phyloP scores from a whole-genome alignment of 2,329 filamentous ascomycete species.

The Ophiosphaerella narmari region DNA sequence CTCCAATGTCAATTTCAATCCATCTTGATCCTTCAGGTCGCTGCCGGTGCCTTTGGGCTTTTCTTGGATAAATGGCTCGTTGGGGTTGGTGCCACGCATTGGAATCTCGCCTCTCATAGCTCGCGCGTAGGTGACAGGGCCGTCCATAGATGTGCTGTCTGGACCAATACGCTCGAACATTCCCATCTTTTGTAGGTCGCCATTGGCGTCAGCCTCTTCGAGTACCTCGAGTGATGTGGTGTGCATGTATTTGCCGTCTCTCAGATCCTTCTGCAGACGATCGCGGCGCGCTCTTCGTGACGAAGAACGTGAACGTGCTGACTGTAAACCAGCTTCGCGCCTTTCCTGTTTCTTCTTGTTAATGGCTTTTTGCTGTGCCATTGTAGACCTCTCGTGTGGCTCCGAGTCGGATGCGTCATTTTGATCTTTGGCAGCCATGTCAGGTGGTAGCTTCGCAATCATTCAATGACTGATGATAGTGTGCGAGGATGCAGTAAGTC shows the following conservation, averaged over 20 bases:
- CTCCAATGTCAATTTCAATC: conserved; percentile 73
- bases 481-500: not conserved
- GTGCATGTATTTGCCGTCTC: conserved; percentile 58
- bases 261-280: conserved; percentile 51
- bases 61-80: conserved; percentile 52
- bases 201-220: conserved; percentile 58
- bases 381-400: conserved; percentile 48
- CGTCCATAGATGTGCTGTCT: conserved; percentile 61
- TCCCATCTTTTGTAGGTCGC: conserved; percentile 53
- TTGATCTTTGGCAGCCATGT: conserved; percentile 38
- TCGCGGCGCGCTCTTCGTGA: conserved; percentile 55
- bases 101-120: conserved; percentile 61
- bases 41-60: conserved; percentile 48
- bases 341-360: conserved; percentile 48
- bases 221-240: conserved; percentile 55
- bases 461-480: conserved; percentile 13
- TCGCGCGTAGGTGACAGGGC: conserved; percentile 59
- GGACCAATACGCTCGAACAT: conserved; percentile 62
- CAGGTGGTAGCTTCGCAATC: conserved; percentile 20
- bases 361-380: conserved; percentile 53
- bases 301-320: conserved; percentile 52
- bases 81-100: conserved; percentile 56
- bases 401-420: conserved; percentile 37
- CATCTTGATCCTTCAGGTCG: conserved; percentile 61
- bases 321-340: conserved; percentile 45